Evolutionary conservation across 768 basidiomycete genomes (phyloP).

Genomic region (Collybia mongolica): DNA sequence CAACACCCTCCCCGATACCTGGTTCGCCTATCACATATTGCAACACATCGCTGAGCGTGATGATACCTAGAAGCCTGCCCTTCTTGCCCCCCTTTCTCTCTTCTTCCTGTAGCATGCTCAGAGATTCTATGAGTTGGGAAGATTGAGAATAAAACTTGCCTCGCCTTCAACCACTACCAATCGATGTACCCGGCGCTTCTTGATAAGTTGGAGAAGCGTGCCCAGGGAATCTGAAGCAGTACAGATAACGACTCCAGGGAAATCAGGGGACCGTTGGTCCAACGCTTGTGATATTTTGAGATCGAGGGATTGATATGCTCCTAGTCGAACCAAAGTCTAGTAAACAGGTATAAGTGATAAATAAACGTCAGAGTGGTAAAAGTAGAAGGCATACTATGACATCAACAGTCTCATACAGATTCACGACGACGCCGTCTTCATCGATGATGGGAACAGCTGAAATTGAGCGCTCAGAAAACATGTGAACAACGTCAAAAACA

Average conservation of each 20-base stretch:
- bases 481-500: conserved; percentile 97
- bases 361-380: not conserved
- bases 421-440: conserved; percentile 87
- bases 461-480: conserved; percentile 95
- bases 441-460: conserved; percentile 97
- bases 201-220: conserved; percentile 87
- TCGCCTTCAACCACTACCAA: conserved; percentile 95
- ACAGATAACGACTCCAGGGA: conserved; percentile 96
- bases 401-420: conserved; percentile 98
- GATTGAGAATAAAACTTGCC: conserved; percentile 35
- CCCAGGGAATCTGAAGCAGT: conserved; percentile 90
- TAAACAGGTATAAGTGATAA: conserved; percentile 6
- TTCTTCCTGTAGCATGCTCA: conserved; percentile 56
- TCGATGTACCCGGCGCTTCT: conserved; percentile 91
- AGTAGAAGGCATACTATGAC: conserved; percentile 76
- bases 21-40: conserved; percentile 75
- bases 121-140: not conserved
- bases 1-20: conserved; percentile 46
- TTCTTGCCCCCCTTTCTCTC: conserved; percentile 78
- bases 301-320: conserved; percentile 95
- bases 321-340: conserved; percentile 91
- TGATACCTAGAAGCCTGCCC: conserved; percentile 80
- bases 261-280: conserved; percentile 89
- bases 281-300: conserved; percentile 91
- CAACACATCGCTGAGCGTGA: conserved; percentile 87